Base-by-base conservation (phyloP, 257 asterid genomes). In the Solanum peruvianum region DNA sequence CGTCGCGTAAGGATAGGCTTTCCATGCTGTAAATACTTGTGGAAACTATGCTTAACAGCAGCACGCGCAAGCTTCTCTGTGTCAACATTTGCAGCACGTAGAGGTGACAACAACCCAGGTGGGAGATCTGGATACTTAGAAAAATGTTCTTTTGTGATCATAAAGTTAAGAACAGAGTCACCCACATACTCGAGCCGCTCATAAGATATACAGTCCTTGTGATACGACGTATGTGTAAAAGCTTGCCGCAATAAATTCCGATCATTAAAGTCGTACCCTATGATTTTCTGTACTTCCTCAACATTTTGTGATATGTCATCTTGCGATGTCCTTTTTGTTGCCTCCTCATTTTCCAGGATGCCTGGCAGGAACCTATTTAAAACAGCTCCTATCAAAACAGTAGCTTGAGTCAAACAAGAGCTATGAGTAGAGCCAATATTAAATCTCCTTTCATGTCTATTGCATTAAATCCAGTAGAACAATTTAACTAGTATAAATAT, bases 41-140 rank as follows among this genome's bases (percentile, higher is more conserved):
- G 95, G 82, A 96, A 92, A 73, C 91, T 89, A 91, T 93, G 95
- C 77, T 87, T 91, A 45, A 96, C 88, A 64, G 98, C 98, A 31
- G 90, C 97, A 52, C 97, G 96, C 20, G 98, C 98, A 90, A 96
- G 99, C 91, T 94, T 96, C 94, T 96, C 98, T 2, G 98, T 94
- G 91, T 95, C 99, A 88, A 96, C 95, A 92, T 96, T 96, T 81
- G 98, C 98, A 70, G 99, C 98, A 85, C 96, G 98, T 83, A 95
- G 95, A 67, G 96, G 96, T 2, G 98, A 90, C 92, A 96, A 91
- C 52, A 84, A 25, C 42, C 99, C 98, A 2, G 99, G 98, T 33
- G 94, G 93, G 75, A 93, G 95, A 81, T 86, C 37, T 13, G 96
- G 98, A 92, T 96, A 95, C 88, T 39, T 89, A 78, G 88, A 89